Conservation (phyloP, 108 stramenopile genomes). For the Nitzschia sp. region DNA sequence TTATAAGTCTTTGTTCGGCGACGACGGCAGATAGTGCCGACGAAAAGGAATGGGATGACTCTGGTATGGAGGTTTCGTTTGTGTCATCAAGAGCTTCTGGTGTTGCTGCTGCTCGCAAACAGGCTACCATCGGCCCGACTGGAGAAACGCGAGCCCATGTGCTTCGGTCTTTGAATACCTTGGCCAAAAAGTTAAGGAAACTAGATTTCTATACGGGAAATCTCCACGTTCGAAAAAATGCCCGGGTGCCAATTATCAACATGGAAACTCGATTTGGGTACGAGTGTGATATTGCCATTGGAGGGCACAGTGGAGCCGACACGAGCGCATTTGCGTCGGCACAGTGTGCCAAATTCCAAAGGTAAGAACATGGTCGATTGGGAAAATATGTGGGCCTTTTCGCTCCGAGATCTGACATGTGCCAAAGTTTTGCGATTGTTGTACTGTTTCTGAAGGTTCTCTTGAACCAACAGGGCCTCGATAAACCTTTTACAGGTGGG, state of each 20-base stretch:
- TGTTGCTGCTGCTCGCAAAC: neutral
- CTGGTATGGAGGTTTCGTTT: conserved; percentile 47
- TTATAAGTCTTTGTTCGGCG: conserved; percentile 31
- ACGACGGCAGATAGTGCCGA: conserved; percentile 40
- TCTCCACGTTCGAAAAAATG: conserved; percentile 45
- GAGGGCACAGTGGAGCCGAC: conserved; percentile 81
- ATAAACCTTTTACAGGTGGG: conserved; percentile 93
- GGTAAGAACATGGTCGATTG: conserved; percentile 68
- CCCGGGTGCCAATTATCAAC: conserved; percentile 80
- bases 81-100: neutral
- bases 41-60: conserved; percentile 28
- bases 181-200: conserved; percentile 45
- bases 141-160: conserved; percentile 54
- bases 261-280: conserved; percentile 65
- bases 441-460: conserved; percentile 75
- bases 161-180: conserved; percentile 39
- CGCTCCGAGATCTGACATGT: conserved; percentile 6
- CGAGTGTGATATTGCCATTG: conserved; percentile 82
- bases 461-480: conserved; percentile 76
- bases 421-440: conserved; percentile 65
- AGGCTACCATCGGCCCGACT: conserved; percentile 36
- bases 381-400: too few species aligned
- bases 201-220: conserved; percentile 38
- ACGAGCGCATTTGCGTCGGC: conserved; percentile 65
- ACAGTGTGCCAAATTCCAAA: conserved; percentile 57